Evolutionary conservation across 78 protist species (phyloP).

Genomic region (Anaeramoeba flamelloides): DNA sequence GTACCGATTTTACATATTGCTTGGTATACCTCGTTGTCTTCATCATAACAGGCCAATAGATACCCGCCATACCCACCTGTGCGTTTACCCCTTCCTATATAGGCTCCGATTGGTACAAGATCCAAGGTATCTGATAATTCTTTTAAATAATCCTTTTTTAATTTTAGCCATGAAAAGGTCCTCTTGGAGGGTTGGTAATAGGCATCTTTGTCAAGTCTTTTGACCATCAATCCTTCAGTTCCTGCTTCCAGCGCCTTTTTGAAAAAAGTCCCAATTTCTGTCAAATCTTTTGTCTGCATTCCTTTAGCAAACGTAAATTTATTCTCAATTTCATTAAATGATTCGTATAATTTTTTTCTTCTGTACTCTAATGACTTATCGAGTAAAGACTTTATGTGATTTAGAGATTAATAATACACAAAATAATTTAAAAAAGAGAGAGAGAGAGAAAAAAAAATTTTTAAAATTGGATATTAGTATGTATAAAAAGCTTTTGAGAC

Average conservation of each 20-base stretch:
- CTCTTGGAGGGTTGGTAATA: conserved; percentile 6
- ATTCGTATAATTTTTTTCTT: no score
- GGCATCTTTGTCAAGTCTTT: not conserved
- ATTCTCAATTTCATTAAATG: not conserved
- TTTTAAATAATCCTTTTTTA: conserved; percentile 12
- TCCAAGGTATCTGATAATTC: conserved; percentile 12
- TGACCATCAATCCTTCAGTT: conserved; percentile 19
- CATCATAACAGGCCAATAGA: conserved; percentile 16
- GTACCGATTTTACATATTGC: conserved; percentile 10
- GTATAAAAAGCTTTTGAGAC: no score
- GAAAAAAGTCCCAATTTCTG: not conserved
- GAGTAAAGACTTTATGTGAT: no score
- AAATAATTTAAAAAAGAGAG: no score
- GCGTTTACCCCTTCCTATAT: conserved; percentile 7
- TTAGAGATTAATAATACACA: no score
- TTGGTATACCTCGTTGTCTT: not conserved
- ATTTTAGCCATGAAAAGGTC: conserved; percentile 9
- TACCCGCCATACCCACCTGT: not conserved
- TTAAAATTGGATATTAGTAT: no score
- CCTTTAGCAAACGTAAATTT: not conserved
- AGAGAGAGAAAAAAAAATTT: no score
- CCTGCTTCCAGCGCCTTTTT: not conserved
- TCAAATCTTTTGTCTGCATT: not conserved
- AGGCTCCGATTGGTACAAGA: conserved; percentile 14
- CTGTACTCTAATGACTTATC: no score